Evolutionary conservation across 1,284 basidiomycete species (phyloP).

Genomic region (Mycena citricolor): DNA sequence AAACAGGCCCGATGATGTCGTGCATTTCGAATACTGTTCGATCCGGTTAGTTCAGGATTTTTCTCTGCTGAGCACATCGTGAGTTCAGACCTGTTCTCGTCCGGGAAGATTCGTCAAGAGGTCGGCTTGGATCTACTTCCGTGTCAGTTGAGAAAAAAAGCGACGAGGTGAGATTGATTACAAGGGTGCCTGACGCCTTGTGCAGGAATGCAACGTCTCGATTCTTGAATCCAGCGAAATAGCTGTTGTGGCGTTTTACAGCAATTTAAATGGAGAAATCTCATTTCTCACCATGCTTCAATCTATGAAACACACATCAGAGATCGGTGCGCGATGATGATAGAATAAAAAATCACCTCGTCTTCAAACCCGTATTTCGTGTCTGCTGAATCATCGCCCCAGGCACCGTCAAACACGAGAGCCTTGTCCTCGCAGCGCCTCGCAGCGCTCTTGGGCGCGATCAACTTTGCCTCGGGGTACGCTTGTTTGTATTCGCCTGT

Average conservation of each 20-base stretch:
- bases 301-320: slow-evolving; percentile 43
- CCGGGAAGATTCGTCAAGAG: slow-evolving; percentile 87
- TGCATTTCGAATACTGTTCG: background rate
- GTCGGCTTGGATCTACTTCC: slow-evolving; percentile 69
- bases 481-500: slow-evolving; percentile 67
- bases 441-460: slow-evolving; percentile 60
- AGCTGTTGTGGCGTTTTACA: slow-evolving; percentile 41
- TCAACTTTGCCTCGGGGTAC: slow-evolving; percentile 76
- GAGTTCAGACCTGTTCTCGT: slow-evolving; percentile 71
- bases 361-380: slow-evolving; percentile 81
- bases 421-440: slow-evolving; percentile 38
- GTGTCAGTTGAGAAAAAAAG: too few relatives aligned
- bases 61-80: slow-evolving; percentile 3
- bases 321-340: slow-evolving; percentile 5
- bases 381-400: slow-evolving; percentile 58
- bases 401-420: slow-evolving; percentile 59
- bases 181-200: background rate
- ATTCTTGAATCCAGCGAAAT: slow-evolving; percentile 80
- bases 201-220: slow-evolving; percentile 42
- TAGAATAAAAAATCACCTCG: slow-evolving; percentile 49
- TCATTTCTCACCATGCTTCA: slow-evolving; percentile 51
- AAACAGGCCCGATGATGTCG: background rate
- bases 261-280: background rate
- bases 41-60: slow-evolving; percentile 24
- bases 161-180: background rate